These are phyloP conservation scores for Pisolithus thermaeus DNA, from an alignment of 1,284 basidiomycete species.

Conservation along the genomic window DNA sequence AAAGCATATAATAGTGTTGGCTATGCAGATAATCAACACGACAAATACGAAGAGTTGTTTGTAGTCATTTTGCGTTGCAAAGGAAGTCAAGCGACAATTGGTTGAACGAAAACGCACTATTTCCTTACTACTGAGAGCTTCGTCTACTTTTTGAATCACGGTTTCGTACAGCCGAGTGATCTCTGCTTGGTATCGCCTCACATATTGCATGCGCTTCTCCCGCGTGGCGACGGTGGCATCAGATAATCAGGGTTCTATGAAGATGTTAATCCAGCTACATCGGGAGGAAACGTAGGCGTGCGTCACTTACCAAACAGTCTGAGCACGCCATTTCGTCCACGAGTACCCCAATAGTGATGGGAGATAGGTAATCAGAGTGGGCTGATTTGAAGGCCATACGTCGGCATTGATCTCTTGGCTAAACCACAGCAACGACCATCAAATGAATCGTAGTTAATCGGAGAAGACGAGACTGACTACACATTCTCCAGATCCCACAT, in stretches of 20 bases:
- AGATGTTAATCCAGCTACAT: not conserved
- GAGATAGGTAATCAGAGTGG: constrained; percentile 21
- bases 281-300: not conserved
- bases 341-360: constrained; percentile 23
- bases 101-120: not conserved
- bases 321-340: constrained; percentile 22
- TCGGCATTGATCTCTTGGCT: constrained; percentile 26
- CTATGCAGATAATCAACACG: too few relatives aligned
- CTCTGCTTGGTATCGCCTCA: constrained; percentile 17
- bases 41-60: too few relatives aligned
- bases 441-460: not conserved
- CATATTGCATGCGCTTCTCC: constrained; percentile 15
- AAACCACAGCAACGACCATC: not conserved
- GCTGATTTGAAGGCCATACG: constrained; percentile 19
- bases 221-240: constrained; percentile 18
- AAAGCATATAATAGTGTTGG: too few relatives aligned
- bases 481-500: constrained; percentile 24
- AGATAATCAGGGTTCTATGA: constrained; percentile 24
- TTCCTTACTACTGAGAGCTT: not conserved
- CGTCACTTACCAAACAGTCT: constrained; percentile 25
- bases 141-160: not conserved
- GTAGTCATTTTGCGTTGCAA: too few relatives aligned
- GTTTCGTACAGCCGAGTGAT: not conserved
- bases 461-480: constrained; percentile 6
- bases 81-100: too few relatives aligned